Evolutionary conservation across 208 protist species (phyloP), one percentile per base, ranked within the genome.

Genomic region (Acanthamoeba culbertsoni): DNA sequence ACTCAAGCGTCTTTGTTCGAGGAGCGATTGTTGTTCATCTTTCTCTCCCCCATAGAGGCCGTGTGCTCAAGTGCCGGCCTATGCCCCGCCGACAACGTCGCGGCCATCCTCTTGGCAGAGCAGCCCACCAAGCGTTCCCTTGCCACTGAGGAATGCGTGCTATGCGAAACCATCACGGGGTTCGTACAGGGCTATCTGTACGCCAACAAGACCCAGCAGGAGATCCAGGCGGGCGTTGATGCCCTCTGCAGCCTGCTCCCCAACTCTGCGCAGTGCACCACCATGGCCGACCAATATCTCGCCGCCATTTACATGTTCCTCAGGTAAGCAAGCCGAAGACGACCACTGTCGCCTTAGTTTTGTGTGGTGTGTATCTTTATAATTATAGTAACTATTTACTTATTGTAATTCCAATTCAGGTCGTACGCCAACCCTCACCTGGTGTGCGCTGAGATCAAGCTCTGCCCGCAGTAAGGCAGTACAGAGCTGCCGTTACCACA

Each of bases 281-380:
- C 4, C 26, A 65, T 90, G 55, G 82, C 65, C n/a, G 31, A 90
- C 53, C 45, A 90, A 40, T 65, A 90, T 16, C 55, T 90, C 20
- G 82, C 55, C 33, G 46, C 33, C 82, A 90, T 90, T 35, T 90
- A 90, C 82, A 90, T 68, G 82, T 59, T 65, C 55, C 82, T 90
- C 51, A 90, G 82, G 82, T 90, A 42, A 12, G 55, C 31, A 0
- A 31, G 63, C 2, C 1, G 20, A 26, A 57, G 10, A 71, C 33
- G 12, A 71, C 1, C 10, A 45, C 68, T n/a, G n/a, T n/a, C n/a
- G n/a, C n/a, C n/a, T n/a, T n/a, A n/a, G n/a, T n/a, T n/a, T n/a
- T n/a, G n/a, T n/a, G n/a, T n/a, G n/a, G n/a, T n/a, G n/a, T n/a
- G n/a, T n/a, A n/a, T n/a, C n/a, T n/a, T n/a, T n/a, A n/a, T n/a